Evolutionary conservation across 805 yeast genomes (phyloP).

Genomic region (Saccharomycopsis javanensis): DNA sequence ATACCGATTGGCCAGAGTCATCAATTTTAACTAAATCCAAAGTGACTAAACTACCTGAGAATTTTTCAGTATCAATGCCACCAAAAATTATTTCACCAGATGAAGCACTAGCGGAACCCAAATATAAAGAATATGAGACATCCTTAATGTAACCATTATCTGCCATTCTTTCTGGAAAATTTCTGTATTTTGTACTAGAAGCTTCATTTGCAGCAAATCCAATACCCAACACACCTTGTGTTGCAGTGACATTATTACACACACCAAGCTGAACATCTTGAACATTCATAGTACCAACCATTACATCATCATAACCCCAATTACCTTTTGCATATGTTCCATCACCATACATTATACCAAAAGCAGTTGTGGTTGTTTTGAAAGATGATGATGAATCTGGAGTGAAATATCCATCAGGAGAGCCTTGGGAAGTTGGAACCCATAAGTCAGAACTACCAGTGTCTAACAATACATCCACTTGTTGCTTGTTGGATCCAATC

Average conservation of each 20-base stretch:
- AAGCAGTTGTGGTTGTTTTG: neutral
- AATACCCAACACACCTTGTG: constrained; percentile 10
- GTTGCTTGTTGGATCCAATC: constrained; percentile 7
- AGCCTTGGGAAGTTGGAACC: constrained; percentile 19
- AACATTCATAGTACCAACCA: constrained; percentile 5
- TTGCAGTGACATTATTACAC: constrained; percentile 24
- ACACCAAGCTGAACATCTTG: constrained; percentile 6
- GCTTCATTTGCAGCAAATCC: constrained; percentile 12
- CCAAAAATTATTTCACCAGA: constrained; percentile 15
- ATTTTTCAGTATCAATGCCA: constrained; percentile 13
- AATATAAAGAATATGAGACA: constrained; percentile 10
- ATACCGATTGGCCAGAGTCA: constrained; percentile 4
- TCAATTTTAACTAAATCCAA: constrained; percentile 6
- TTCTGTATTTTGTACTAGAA: constrained; percentile 3
- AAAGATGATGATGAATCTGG: neutral
- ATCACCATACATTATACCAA: constrained; percentile 11
- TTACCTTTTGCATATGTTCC: constrained; percentile 17
- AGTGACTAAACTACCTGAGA: constrained; percentile 1
- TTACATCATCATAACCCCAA: constrained; percentile 13
- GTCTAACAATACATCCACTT: constrained; percentile 23
- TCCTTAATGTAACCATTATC: constrained; percentile 4
- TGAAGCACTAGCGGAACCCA: constrained; percentile 1
- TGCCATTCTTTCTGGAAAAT: constrained; percentile 9
- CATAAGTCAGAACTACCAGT: constrained; percentile 29
- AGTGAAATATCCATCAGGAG: constrained; percentile 3